Evolutionary conservation across 2,329 filamentous ascomycete genomes (phyloP), one percentile per base, ranked within the genome.

Genomic region (Hypoxylon sp.): DNA sequence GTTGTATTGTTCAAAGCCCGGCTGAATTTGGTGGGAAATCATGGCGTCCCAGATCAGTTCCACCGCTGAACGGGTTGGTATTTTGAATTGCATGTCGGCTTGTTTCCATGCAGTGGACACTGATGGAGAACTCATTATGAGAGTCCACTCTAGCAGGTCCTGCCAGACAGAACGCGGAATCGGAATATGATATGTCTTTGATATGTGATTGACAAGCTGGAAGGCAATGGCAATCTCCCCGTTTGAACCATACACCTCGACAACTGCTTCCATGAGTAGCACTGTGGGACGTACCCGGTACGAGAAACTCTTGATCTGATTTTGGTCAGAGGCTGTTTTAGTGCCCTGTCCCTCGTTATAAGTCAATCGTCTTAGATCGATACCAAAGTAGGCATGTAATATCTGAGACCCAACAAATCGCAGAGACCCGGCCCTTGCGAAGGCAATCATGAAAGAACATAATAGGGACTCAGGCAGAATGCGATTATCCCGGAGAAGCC

Each of bases 181-280:
- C 0, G 80, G 68, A 23, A 95, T 79, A 1, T 80, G 69, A 77
- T 91, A 92, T 5, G 81, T 81, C 1, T 79, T 79, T 0, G 91
- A 90, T 51, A 94, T 77, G 71, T 87, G 87, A 65, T 91, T 85
- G 11, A 94, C 79, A 0, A 91, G 74, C 43, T 86, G 83, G 25
- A 90, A 74, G 11, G 88, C 91, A 1, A 84, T 81, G 0, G 82
- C 76, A 3, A 93, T 82, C 60, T 90, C 83, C 51, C 86, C 89
- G 77, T 90, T 92, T 67, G 84, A 85, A n/a, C 90, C 87, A 68
- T 90, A 92, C 0, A 84, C 82, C 74, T 93, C 89, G 5, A 90
- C 90, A n/a, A 94, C 80, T 7, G 90, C 86, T 60, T 87, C 82
- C 21, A 95, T 82, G 0, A 94, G 82, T 1, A 82, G 80, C 6